phyloP scores from a whole-genome alignment of 2,329 filamentous ascomycete genomes.

The Trichoderma cornu-damae region DNA sequence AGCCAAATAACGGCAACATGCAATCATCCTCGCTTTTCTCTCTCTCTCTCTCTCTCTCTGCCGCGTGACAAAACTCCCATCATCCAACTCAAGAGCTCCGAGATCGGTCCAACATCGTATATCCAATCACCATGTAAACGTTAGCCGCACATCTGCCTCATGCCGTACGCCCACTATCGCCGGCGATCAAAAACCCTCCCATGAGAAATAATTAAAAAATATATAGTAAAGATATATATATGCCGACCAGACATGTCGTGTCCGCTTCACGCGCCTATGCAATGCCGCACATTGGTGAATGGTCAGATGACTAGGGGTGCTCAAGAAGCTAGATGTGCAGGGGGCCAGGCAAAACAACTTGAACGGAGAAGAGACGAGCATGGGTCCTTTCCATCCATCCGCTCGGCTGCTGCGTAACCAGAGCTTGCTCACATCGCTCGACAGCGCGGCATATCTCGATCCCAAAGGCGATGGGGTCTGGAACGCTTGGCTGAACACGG shows the following conservation, averaged over 20 bases:
- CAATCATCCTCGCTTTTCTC: neutral
- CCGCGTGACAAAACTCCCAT: neutral
- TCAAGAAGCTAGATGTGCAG: too few relatives aligned
- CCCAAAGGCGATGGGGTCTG: too few relatives aligned
- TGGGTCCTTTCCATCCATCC: too few relatives aligned
- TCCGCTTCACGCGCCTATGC: neutral
- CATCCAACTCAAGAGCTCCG: neutral
- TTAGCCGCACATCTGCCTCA: neutral
- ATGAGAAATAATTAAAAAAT: too few relatives aligned
- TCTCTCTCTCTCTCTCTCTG: neutral
- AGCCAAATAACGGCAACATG: neutral
- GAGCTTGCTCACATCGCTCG: too few relatives aligned
- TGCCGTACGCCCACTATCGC: neutral
- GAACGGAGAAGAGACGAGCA: too few relatives aligned
- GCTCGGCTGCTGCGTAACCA: too few relatives aligned
- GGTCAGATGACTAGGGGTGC: neutral
- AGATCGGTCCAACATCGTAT: neutral
- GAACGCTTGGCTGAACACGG: too few relatives aligned
- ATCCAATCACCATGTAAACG: neutral
- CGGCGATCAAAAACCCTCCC: neutral
- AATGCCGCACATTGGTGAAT: conserved; percentile 1
- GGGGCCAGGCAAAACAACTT: neutral
- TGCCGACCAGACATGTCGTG: neutral
- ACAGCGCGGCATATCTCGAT: too few relatives aligned
- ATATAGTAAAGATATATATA: too few relatives aligned